A percentile compares a stretch with the other conserved stretches of the same genome.
These are phyloP conservation scores for Pseudogymnoascus sp. DNA, from an alignment of 2,329 filamentous ascomycete species.

Conservation along the genomic window DNA sequence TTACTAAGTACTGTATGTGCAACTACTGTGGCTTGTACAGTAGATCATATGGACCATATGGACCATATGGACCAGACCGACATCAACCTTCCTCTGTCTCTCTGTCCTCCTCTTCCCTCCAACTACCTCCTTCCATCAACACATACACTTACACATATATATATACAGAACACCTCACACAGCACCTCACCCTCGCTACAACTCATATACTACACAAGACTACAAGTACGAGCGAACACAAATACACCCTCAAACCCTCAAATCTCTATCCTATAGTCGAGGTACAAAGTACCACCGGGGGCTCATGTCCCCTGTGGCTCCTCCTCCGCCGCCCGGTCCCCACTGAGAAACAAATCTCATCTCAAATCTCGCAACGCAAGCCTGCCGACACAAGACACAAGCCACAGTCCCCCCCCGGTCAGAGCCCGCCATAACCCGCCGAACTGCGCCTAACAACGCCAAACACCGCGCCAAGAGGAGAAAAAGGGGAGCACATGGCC, in stretches of 20 bases:
- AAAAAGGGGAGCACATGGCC: neutral
- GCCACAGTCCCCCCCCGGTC: neutral
- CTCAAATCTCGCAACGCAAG: neutral
- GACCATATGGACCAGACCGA: neutral
- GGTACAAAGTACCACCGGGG: neutral
- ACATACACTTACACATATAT: neutral
- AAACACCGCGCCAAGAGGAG: neutral
- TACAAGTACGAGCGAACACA: neutral
- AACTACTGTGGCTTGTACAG: neutral
- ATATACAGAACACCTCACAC: neutral
- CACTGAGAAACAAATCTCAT: neutral
- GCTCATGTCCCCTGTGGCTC: neutral
- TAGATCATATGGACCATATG: neutral
- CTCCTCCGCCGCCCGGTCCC: neutral
- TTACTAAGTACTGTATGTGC: neutral
- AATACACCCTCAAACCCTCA: too few species aligned
- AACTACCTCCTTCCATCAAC: neutral
- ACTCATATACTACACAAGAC: neutral
- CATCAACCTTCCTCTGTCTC: neutral
- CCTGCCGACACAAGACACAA: neutral
- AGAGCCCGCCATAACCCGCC: neutral
- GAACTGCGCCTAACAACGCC: neutral
- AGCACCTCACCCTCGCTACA: neutral
- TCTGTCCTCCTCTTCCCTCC: neutral
- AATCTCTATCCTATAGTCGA: too few species aligned